Conservation (phyloP, 2,329 filamentous ascomycete species). For the Nemania abortiva region DNA sequence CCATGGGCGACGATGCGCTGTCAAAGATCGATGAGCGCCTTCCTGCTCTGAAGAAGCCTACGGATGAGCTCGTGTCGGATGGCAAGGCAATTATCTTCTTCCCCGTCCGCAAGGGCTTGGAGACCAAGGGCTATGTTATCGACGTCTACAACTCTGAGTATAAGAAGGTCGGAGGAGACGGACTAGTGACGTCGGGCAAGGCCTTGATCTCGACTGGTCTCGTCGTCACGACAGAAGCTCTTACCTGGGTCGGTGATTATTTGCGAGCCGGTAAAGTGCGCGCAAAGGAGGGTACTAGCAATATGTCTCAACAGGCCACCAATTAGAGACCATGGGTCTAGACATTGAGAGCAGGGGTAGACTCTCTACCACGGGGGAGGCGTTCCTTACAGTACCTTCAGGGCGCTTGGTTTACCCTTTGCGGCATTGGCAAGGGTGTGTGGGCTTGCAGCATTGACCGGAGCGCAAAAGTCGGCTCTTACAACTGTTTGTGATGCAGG, state of each 20-base stretch:
- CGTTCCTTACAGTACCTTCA: not conserved
- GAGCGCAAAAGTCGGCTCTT: not conserved
- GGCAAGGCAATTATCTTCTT: constrained; percentile 71
- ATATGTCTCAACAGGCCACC: constrained; percentile 55
- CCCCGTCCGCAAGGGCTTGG: constrained; percentile 71
- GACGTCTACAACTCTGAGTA: constrained; percentile 68
- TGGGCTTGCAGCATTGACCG: constrained; percentile 3
- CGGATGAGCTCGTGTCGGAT: constrained; percentile 74
- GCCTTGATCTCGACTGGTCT: constrained; percentile 76
- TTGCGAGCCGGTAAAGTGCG: constrained; percentile 73
- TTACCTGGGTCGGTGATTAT: constrained; percentile 70
- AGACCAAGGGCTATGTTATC: constrained; percentile 72
- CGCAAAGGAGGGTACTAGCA: constrained; percentile 65
- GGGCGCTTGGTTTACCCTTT: not conserved
- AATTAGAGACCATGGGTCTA: constrained; percentile 17
- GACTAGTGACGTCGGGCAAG: constrained; percentile 75
- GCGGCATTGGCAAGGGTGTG: not conserved
- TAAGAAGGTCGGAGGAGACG: constrained; percentile 73
- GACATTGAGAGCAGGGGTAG: not conserved
- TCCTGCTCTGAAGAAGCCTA: constrained; percentile 81
- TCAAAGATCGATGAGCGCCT: constrained; percentile 76
- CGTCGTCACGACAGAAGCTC: constrained; percentile 73
- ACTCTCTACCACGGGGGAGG: not conserved
- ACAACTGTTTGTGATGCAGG: not conserved
- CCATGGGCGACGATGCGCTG: constrained; percentile 79